These are phyloP conservation scores for Sporothrix variecibatus DNA, from an alignment of 2,329 filamentous ascomycete genomes.

Conservation along the genomic window DNA sequence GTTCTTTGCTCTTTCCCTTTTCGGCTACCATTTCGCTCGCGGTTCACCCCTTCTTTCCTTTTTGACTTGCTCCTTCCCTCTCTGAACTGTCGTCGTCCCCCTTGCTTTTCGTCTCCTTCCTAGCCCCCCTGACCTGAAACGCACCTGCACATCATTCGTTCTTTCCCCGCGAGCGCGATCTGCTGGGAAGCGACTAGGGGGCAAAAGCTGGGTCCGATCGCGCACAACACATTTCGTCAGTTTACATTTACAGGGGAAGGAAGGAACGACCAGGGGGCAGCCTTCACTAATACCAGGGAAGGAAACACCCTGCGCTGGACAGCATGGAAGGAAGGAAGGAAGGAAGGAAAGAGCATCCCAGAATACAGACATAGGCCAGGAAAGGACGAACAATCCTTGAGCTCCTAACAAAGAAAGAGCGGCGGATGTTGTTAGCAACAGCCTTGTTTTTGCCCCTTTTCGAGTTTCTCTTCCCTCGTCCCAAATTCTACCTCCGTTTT, in stretches of 20 bases:
- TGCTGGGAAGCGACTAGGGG: neutral
- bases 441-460: neutral
- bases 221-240: conserved; percentile 5
- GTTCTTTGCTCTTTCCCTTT: conserved; percentile 13
- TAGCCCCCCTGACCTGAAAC: conserved; percentile 6
- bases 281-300: neutral
- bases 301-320: neutral
- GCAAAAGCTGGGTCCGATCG: conserved; percentile 6
- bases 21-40: neutral
- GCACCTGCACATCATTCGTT: conserved; percentile 22
- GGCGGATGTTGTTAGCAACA: neutral
- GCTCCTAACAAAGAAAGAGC: neutral
- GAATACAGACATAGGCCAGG: neutral
- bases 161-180: conserved; percentile 9
- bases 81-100: neutral
- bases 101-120: neutral
- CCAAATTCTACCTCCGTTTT: conserved; percentile 6
- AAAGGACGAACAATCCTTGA: neutral
- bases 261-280: conserved; percentile 2
- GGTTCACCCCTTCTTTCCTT: conserved; percentile 6
- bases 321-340: neutral
- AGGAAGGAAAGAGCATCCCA: conserved; percentile 21
- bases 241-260: neutral
- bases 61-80: neutral
- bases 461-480: neutral